Conservation (phyloP, 306 rosid species). For the Castanopsis chinensis region DNA sequence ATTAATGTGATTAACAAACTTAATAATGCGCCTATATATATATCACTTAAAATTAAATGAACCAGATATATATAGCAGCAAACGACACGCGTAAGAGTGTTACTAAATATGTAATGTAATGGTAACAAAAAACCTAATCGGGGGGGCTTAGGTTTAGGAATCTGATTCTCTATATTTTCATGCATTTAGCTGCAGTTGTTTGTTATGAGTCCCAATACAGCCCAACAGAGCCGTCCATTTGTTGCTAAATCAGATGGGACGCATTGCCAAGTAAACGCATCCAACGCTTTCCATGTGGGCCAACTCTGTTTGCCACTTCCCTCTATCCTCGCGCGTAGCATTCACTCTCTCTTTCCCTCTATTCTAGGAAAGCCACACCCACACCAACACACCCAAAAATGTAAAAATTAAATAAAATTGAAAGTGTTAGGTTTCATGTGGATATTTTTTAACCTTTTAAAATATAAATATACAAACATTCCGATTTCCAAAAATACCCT, state of each 20-base stretch:
- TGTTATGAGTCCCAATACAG: background rate
- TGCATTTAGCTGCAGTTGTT: background rate
- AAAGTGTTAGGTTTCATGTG: background rate
- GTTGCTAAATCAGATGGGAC: background rate
- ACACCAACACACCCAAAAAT: too few species aligned
- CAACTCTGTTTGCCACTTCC: constrained; percentile 29
- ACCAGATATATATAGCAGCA: background rate
- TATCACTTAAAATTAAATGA: too few species aligned
- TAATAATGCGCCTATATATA: background rate
- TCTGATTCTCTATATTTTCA: constrained; percentile 5
- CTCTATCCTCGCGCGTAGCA: background rate
- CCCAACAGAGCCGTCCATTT: constrained; percentile 7
- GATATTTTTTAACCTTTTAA: background rate
- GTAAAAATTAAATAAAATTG: background rate
- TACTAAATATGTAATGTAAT: background rate
- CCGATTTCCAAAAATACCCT: background rate
- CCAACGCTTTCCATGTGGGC: constrained; percentile 18
- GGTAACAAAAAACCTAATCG: background rate
- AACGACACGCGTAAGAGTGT: background rate
- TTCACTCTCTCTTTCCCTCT: background rate
- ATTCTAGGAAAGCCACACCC: background rate
- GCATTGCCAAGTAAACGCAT: background rate
- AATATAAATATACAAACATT: background rate
- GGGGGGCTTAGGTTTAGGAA: background rate
- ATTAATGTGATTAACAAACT: background rate